phyloP scores from a whole-genome alignment of 441 rosid species.

The Croton laevigatus region DNA sequence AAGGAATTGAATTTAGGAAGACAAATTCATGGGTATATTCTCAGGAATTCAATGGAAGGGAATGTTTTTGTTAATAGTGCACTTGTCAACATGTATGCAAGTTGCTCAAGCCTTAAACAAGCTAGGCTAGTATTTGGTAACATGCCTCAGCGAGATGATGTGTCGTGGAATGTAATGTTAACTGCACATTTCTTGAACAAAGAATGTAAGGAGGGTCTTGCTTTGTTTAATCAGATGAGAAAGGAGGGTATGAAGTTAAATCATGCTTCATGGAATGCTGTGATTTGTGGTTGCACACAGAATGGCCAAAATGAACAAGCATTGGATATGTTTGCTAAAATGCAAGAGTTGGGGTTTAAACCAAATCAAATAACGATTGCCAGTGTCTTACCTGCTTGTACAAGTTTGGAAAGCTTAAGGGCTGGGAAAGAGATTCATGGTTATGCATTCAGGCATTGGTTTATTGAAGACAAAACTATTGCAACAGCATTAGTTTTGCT shows the following conservation, averaged over 20 bases:
- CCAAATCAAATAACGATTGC: slow-evolving; percentile 18
- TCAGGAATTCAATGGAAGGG: slow-evolving; percentile 27
- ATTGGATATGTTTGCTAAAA: slow-evolving; percentile 7
- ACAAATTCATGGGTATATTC: slow-evolving; percentile 29
- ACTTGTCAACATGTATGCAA: slow-evolving; percentile 33
- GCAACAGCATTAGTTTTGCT: slow-evolving; percentile 40
- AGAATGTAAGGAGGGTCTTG: slow-evolving; percentile 28
- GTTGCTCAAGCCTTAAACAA: slow-evolving; percentile 24
- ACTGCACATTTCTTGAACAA: slow-evolving; percentile 26
- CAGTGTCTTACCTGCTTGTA: slow-evolving; percentile 20
- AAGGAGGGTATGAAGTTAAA: slow-evolving; percentile 16
- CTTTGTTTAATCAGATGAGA: slow-evolving; percentile 28
- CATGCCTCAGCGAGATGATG: slow-evolving; percentile 24
- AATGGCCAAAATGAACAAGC: slow-evolving; percentile 14
- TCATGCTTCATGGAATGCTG: slow-evolving; percentile 24
- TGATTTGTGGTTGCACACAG: slow-evolving; percentile 20
- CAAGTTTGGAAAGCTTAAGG: slow-evolving; percentile 15
- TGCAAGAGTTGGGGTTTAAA: slow-evolving; percentile 18
- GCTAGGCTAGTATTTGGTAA: slow-evolving; percentile 26
- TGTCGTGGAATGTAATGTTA: slow-evolving; percentile 32
- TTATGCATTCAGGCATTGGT: slow-evolving; percentile 12
- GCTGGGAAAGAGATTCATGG: slow-evolving; percentile 23
- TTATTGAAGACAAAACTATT: slow-evolving; percentile 4
- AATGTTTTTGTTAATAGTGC: slow-evolving; percentile 29
- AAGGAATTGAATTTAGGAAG: slow-evolving; percentile 27